These are phyloP conservation scores for Linum usitatissimum DNA, from an alignment of 345 rosid genomes.

Conservation along the genomic window DNA sequence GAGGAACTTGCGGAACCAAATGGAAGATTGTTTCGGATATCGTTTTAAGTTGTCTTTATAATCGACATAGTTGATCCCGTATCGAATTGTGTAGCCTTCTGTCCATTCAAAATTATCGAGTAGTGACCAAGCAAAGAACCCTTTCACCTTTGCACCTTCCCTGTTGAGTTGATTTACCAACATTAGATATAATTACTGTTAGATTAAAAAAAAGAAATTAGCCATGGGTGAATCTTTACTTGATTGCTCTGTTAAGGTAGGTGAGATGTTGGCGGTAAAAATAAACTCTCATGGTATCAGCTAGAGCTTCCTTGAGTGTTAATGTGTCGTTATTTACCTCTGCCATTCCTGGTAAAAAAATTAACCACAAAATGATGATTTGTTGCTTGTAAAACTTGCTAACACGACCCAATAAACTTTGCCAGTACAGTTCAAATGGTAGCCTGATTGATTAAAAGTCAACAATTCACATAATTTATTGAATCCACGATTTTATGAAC, in stretches of 20 bases:
- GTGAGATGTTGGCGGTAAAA: conserved; percentile 1
- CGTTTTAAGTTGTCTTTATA: conserved; percentile 27
- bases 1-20: too few relatives aligned
- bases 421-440: too few relatives aligned
- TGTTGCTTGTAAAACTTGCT: too few relatives aligned
- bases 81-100: conserved; percentile 22
- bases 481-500: too few relatives aligned
- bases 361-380: too few relatives aligned
- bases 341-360: background rate
- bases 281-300: conserved; percentile 2
- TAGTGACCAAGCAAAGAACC: conserved; percentile 44
- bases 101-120: conserved; percentile 37
- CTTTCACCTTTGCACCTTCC: conserved; percentile 8
- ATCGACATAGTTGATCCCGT: conserved; percentile 35
- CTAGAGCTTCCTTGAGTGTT: conserved; percentile 2
- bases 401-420: too few relatives aligned
- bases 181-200: too few relatives aligned
- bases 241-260: conserved; percentile 7
- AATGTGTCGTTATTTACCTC: background rate
- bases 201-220: too few relatives aligned
- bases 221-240: background rate
- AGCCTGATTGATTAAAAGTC: too few relatives aligned
- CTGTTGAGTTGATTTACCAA: background rate
- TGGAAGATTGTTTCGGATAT: too few relatives aligned
- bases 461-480: too few relatives aligned